A percentile compares a stretch with the other conserved stretches of the same genome.
These are phyloP conservation scores for Pleurotus sapidus DNA, from an alignment of 768 basidiomycete species.

Conservation along the genomic window DNA sequence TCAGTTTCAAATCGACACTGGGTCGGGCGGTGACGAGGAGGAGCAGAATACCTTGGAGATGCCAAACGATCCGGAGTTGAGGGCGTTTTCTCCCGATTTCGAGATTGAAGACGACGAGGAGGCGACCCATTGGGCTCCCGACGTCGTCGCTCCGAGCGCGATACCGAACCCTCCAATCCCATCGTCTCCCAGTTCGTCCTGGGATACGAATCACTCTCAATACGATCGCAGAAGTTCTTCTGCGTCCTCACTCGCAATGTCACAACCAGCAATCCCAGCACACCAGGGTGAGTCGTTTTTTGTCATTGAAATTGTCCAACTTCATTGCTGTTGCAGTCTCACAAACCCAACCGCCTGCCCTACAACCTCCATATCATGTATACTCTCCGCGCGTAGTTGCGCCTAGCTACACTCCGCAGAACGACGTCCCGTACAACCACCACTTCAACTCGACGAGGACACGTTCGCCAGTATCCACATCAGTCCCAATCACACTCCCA, in stretches of 20 bases:
- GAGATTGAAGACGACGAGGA: not conserved
- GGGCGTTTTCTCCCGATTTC: constrained; percentile 4
- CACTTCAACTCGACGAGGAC: no score
- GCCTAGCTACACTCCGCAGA: no score
- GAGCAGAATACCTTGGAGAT: not conserved
- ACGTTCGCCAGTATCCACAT: no score
- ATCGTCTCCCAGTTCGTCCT: not conserved
- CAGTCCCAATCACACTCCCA: no score
- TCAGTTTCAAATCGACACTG: constrained; percentile 60
- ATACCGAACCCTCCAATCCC: no score
- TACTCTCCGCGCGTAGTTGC: not conserved
- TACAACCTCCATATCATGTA: not conserved
- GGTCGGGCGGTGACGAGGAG: constrained; percentile 3
- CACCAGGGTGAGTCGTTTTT: not conserved
- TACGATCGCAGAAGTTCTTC: not conserved
- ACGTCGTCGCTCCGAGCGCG: no score
- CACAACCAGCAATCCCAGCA: not conserved
- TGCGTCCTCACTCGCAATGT: not conserved
- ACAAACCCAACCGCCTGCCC: not conserved
- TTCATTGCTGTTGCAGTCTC: no score
- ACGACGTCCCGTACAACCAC: no score
- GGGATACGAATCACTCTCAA: not conserved
- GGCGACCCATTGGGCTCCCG: not conserved
- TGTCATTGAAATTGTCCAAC: no score
- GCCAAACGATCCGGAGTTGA: not conserved